Evolutionary conservation across 106 monocot species (phyloP), one percentile per base, ranked within the genome.

Genomic region (Hemerocallis citrina): DNA sequence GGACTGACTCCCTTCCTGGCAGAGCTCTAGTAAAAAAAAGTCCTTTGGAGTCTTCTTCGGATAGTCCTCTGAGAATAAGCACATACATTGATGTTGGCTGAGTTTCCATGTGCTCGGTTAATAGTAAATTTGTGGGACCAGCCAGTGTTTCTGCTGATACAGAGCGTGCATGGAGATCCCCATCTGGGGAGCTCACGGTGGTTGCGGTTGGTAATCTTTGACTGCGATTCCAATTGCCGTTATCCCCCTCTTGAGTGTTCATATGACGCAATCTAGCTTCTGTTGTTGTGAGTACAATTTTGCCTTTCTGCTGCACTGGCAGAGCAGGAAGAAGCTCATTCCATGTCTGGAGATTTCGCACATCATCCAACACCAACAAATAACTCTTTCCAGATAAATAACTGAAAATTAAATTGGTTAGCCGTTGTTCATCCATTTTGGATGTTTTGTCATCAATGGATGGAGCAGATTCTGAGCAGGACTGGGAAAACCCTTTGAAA

Each of bases 231-330:
- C n/a, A n/a, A n/a, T n/a, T n/a, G n/a, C n/a, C 11, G 75, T 76
- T 7, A 75, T 21, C 3, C 67, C 27, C 11, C 71, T n/a, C 50
- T 47, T 39, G 15, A 55, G 43, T 44, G n/a, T n/a, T n/a, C n/a
- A n/a, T n/a, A n/a, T n/a, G n/a, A n/a, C n/a, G n/a, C 13, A 44
- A 44, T 44, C 43, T 16, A 44, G 43, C 14, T 2, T 44, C 9
- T 44, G 14, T 44, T 6, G 43, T 44, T 15, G 43, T 50, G 3
- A 44, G 6, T 16, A 44, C 16, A 3, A 44, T 16, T 15, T 44
- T 57, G 0, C 13, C 56, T 16, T 3, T 16, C 12, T 17, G 8
- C 11, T 15, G n/a, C 31, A 33, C 13, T 17, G 34, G 56, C 30
- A 57, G 28, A n/a, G 32, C 32, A 32, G 7, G 5, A 14, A 15